A percentile compares a stretch with the other conserved stretches of the same genome.
Conservation (phyloP, 2,329 filamentous ascomycete genomes). For the Colletotrichum siamense region DNA sequence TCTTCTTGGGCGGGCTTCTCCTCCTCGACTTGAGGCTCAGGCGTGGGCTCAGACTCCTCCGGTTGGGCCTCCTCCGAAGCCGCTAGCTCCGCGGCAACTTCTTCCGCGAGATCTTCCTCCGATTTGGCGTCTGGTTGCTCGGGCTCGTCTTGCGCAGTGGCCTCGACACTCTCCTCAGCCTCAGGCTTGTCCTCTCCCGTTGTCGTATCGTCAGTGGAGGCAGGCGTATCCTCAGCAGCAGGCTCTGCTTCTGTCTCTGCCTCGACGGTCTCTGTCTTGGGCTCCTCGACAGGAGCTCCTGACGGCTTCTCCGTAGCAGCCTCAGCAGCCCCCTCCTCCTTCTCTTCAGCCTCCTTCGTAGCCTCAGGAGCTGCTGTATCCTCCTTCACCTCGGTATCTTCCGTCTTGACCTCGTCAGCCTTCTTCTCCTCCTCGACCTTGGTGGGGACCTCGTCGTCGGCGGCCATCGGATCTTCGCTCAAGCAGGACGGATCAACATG, state of each 20-base stretch:
- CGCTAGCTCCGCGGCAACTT: background rate
- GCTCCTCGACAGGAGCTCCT: background rate
- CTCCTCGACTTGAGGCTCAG: background rate
- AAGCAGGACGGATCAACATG: conserved; percentile 53
- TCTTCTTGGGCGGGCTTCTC: background rate
- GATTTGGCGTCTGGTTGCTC: background rate
- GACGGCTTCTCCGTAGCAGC: background rate
- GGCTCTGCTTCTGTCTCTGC: background rate
- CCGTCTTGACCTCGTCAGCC: conserved; percentile 22
- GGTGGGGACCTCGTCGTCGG: conserved; percentile 23
- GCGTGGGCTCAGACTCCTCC: background rate
- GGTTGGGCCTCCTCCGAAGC: background rate
- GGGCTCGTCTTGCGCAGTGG: background rate
- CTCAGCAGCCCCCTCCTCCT: background rate
- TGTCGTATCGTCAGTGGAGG: background rate
- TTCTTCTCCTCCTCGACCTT: conserved; percentile 23
- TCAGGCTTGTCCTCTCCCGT: background rate
- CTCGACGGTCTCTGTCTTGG: background rate
- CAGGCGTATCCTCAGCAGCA: background rate
- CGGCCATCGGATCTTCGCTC: conserved; percentile 25
- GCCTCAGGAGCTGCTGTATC: background rate
- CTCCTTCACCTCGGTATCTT: background rate
- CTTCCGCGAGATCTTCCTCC: background rate
- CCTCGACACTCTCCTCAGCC: background rate
- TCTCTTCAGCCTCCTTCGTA: background rate